Evolutionary conservation across 163 green algal genomes (phyloP).

Genomic region (Scenedesmus sp.): DNA sequence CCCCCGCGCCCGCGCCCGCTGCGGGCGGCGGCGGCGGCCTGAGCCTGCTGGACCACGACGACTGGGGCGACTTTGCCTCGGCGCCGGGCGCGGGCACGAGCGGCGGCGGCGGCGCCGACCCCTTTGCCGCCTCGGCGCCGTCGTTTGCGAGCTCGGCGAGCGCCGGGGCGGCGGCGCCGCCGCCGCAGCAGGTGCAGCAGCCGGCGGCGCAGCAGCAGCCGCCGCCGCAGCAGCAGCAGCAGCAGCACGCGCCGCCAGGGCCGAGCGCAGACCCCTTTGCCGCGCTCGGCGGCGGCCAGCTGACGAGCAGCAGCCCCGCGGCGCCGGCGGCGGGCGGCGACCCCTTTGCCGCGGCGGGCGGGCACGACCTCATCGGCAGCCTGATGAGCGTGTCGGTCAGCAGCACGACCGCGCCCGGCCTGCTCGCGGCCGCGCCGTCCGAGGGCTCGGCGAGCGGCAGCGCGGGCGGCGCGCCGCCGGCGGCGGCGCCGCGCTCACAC

Average conservation of each 20-base stretch:
- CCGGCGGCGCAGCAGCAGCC: not conserved
- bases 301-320: not conserved
- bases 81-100: slow-evolving; percentile 4
- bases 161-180: too few relatives aligned
- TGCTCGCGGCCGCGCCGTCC: not conserved
- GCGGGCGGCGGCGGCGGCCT: slow-evolving; percentile 33
- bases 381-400: slow-evolving; percentile 29
- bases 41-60: slow-evolving; percentile 46
- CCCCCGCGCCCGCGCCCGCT: not conserved
- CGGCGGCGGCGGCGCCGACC: not conserved
- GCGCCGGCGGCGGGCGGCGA: slow-evolving; percentile 22
- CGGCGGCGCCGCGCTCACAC: slow-evolving; percentile 7
- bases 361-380: slow-evolving; percentile 51
- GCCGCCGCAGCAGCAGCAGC: not conserved
- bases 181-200: too few relatives aligned
- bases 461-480: not conserved
- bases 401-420: not conserved
- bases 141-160: too few relatives aligned
- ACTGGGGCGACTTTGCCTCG: slow-evolving; percentile 53
- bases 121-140: slow-evolving; percentile 2
- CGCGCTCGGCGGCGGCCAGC: not conserved
- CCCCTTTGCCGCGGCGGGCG: slow-evolving; percentile 24
- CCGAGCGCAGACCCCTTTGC: slow-evolving; percentile 43
- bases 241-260: slow-evolving; percentile 11
- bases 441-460: not conserved